These are phyloP conservation scores for Emergomyces pasteurianus DNA, from an alignment of 2,329 filamentous ascomycete genomes.

Conservation along the genomic window DNA sequence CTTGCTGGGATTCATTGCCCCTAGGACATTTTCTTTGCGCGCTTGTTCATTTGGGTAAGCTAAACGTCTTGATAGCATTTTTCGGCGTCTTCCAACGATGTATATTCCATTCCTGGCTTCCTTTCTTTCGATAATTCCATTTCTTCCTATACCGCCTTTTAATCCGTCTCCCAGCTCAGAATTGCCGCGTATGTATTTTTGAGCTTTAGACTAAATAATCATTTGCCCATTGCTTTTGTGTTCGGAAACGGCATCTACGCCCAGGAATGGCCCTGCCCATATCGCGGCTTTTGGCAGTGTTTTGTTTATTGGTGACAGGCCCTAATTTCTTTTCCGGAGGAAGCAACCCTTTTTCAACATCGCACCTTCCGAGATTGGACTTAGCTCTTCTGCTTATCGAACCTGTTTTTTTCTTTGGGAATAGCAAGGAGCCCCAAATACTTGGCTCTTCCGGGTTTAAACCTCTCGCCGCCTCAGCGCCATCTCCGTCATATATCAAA, in stretches of 20 bases:
- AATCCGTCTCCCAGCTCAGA: background rate
- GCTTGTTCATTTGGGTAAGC: background rate
- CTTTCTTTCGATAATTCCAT: too few relatives aligned
- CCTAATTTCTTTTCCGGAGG: background rate
- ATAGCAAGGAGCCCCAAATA: background rate
- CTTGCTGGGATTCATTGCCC: background rate
- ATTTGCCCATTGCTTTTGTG: background rate
- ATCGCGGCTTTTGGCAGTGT: background rate
- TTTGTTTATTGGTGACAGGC: background rate
- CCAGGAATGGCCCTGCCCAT: background rate
- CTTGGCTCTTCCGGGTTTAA: background rate
- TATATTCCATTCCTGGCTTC: background rate
- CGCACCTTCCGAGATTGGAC: background rate
- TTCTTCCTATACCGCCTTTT: background rate
- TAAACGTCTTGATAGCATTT: background rate
- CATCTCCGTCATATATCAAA: background rate
- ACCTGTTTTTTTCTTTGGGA: background rate
- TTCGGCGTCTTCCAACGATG: background rate
- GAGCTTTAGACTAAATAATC: background rate
- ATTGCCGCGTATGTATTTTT: background rate
- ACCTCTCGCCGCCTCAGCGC: too few relatives aligned
- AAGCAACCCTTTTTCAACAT: background rate
- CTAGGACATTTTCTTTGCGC: background rate
- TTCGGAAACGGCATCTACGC: background rate
- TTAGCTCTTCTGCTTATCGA: background rate